phyloP scores from a whole-genome alignment of 257 asterid genomes.

The Solanum chiquidenum region DNA sequence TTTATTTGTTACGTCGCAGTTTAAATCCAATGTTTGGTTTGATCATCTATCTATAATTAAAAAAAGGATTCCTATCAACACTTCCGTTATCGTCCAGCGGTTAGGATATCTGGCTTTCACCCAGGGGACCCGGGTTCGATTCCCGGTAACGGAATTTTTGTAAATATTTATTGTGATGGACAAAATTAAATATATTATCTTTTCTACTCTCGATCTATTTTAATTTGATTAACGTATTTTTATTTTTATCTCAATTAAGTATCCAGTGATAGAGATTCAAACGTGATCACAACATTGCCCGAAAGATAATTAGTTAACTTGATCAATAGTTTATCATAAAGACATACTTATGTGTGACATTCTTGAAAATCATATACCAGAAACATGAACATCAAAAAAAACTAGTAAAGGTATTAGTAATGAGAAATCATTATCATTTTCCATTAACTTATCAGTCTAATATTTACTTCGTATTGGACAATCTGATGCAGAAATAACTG shows the following conservation, averaged over 20 bases:
- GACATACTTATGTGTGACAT: neutral
- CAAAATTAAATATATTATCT: neutral
- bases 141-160: constrained; percentile 68
- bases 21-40: neutral
- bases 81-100: constrained; percentile 83
- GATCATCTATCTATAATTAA: too few species aligned
- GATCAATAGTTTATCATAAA: neutral
- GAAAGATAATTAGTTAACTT: neutral
- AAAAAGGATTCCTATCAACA: neutral
- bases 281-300: too few species aligned
- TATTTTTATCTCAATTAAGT: neutral
- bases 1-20: neutral
- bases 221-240: too few species aligned
- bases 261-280: too few species aligned
- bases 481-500: neutral
- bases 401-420: neutral
- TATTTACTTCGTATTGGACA: neutral
- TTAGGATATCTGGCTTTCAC: constrained; percentile 98
- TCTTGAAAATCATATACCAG: neutral
- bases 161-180: too few species aligned
- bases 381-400: neutral
- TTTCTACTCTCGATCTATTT: neutral
- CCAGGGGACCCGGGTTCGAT: constrained; percentile 96
- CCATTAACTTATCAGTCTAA: neutral
- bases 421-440: neutral